Conservation (phyloP, 2,329 filamentous ascomycete genomes). For the Colletotrichum sp. region DNA sequence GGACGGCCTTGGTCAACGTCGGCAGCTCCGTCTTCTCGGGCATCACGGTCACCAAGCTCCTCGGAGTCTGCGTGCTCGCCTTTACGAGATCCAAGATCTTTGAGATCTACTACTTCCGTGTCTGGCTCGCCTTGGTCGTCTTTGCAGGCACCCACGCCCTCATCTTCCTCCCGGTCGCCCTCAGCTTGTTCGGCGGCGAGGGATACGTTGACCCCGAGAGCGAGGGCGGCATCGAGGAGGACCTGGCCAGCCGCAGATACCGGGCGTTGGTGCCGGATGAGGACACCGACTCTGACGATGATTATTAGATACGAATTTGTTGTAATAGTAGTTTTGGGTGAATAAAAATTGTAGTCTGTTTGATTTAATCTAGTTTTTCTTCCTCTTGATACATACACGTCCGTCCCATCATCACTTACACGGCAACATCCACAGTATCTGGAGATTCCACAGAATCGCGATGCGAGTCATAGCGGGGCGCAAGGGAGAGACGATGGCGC, state of each 20-base stretch:
- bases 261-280: constrained; percentile 79
- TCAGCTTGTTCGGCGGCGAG: constrained; percentile 84
- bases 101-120: constrained; percentile 98
- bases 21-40: constrained; percentile 94
- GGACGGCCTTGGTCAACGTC: constrained; percentile 93
- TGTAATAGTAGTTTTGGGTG: not conserved
- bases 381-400: not conserved
- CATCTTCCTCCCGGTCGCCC: constrained; percentile 86
- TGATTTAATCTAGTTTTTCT: not conserved
- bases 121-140: constrained; percentile 90
- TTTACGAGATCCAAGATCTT: constrained; percentile 99
- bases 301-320: constrained; percentile 38
- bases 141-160: constrained; percentile 90
- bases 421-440: not conserved
- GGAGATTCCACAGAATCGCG: not conserved
- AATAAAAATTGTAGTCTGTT: constrained; percentile 1
- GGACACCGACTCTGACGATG: constrained; percentile 74
- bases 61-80: constrained; percentile 89
- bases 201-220: constrained; percentile 89
- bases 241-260: constrained; percentile 80
- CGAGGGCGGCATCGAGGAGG: constrained; percentile 88
- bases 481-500: not conserved
- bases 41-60: constrained; percentile 93
- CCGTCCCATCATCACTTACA: not conserved
- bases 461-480: not conserved